Conservation (phyloP, 257 asterid genomes). For the Perilla frutescens region DNA sequence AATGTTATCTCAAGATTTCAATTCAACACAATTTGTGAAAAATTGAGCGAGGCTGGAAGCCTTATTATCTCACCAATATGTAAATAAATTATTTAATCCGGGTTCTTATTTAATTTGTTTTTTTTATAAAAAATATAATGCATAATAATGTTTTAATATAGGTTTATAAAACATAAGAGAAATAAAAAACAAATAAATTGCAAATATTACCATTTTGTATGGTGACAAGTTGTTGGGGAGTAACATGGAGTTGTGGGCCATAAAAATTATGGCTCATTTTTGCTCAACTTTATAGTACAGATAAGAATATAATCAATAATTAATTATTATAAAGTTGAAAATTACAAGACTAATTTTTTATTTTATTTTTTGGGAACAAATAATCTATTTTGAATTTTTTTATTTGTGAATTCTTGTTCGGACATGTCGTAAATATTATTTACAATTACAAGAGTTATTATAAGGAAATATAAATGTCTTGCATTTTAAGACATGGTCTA, state of each 20-base stretch:
- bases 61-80: not conserved
- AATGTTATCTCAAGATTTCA: not conserved
- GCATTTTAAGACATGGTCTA: not conserved
- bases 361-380: not conserved
- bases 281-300: constrained; percentile 14
- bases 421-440: not conserved
- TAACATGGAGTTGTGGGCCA: constrained; percentile 35
- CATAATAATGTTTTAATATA: not conserved
- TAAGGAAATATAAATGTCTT: not conserved
- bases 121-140: not conserved
- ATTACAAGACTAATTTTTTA: not conserved
- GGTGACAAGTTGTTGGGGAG: constrained; percentile 38
- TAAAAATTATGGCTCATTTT: constrained; percentile 20
- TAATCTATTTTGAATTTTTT: not conserved
- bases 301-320: not conserved
- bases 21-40: not conserved
- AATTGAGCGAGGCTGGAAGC: no score
- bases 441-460: no score
- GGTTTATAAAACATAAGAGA: not conserved
- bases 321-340: constrained; percentile 2
- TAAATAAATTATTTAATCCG: not conserved
- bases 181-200: not conserved
- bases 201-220: constrained; percentile 25
- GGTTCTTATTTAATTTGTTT: no score
- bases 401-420: not conserved